Conservation (phyloP, 192 early-diverging fungal genomes). For the Coemansia sp. region DNA sequence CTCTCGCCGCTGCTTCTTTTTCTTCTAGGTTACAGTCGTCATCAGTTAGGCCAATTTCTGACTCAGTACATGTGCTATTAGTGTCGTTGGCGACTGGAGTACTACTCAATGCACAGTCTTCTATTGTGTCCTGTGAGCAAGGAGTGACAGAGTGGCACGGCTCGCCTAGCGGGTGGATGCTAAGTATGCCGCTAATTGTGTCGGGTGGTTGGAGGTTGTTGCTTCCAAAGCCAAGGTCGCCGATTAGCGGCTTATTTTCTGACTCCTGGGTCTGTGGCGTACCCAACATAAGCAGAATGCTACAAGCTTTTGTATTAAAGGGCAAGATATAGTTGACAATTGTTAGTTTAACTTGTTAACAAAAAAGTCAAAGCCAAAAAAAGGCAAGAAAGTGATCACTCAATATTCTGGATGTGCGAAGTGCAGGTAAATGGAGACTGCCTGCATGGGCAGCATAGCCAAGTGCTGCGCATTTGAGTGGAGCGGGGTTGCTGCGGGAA, state of each 20-base stretch:
- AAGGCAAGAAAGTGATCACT: background rate
- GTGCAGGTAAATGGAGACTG: background rate
- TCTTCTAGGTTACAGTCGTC: slow-evolving; percentile 1
- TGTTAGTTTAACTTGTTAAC: background rate
- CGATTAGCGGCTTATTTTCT: background rate
- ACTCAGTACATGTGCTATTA: slow-evolving; percentile 21
- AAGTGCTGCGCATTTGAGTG: background rate
- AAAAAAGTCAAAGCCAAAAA: background rate
- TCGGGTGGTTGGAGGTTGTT: background rate
- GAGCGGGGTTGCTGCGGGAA: background rate
- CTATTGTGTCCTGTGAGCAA: background rate
- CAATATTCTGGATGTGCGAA: background rate
- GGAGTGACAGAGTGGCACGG: background rate
- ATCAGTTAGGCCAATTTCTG: slow-evolving; percentile 14
- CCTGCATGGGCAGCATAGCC: background rate
- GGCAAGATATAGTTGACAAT: background rate
- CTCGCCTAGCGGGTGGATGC: background rate
- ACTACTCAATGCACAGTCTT: background rate
- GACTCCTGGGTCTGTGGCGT: background rate
- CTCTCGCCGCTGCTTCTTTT: background rate
- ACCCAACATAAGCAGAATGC: background rate
- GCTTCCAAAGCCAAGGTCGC: background rate
- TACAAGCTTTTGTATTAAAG: background rate
- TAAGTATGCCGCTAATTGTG: too few species aligned
- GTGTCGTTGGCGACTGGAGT: slow-evolving; percentile 8